Evolutionary conservation across 2,329 filamentous ascomycete genomes (phyloP).

Genomic region (Fusarium sp.): DNA sequence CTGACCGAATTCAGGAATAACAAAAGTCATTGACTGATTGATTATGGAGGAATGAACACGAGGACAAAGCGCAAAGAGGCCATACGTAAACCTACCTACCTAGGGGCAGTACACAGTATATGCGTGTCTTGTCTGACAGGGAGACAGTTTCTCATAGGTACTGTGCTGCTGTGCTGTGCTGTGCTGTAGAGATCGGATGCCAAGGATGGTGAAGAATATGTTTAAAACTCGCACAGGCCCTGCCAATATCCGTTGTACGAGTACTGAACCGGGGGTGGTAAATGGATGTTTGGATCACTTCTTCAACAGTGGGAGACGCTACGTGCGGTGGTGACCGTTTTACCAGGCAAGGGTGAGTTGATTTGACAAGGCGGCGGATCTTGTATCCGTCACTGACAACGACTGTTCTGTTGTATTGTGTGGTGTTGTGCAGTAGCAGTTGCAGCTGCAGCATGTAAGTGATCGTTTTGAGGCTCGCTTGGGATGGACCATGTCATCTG

Average conservation of each 20-base stretch:
- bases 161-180: neutral
- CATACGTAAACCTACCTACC: neutral
- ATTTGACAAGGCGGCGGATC: slow-evolving; percentile 18
- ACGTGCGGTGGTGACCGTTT: slow-evolving; percentile 41
- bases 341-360: slow-evolving; percentile 33
- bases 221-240: slow-evolving; percentile 31
- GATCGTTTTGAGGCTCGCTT: slow-evolving; percentile 29
- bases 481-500: neutral
- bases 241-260: slow-evolving; percentile 22
- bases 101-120: neutral
- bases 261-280: neutral
- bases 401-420: neutral
- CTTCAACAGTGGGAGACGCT: slow-evolving; percentile 33
- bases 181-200: slow-evolving; percentile 39
- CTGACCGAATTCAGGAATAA: neutral
- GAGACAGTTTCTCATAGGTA: neutral
- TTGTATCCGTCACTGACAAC: neutral
- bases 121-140: slow-evolving; percentile 9
- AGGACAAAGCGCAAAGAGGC: neutral
- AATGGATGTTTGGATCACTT: slow-evolving; percentile 30
- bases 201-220: slow-evolving; percentile 29
- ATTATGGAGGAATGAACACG: neutral
- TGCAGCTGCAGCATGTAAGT: slow-evolving; percentile 9
- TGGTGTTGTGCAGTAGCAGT: neutral
- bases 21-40: neutral